These are phyloP conservation scores for Solanum chacoense DNA, from an alignment of 305 asterid species.

Conservation along the genomic window DNA sequence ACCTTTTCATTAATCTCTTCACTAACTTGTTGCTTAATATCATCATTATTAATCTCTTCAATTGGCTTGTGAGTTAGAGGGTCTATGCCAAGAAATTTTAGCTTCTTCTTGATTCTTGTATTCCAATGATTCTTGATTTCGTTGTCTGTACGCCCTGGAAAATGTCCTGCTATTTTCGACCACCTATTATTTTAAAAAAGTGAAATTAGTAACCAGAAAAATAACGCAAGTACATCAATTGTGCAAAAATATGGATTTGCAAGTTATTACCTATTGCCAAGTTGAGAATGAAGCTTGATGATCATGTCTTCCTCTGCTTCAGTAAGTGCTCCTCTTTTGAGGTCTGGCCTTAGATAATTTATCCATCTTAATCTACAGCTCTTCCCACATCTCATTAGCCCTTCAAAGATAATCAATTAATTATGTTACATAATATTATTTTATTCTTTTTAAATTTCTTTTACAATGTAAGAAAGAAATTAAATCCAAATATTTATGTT, in stretches of 20 bases:
- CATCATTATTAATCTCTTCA: constrained; percentile 25
- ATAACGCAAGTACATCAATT: not conserved
- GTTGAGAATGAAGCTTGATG: constrained; percentile 62
- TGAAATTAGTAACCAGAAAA: not conserved
- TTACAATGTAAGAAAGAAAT: not conserved
- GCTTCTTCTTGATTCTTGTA: constrained; percentile 70
- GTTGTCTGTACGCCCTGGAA: constrained; percentile 76
- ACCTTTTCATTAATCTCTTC: constrained; percentile 5
- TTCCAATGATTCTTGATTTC: constrained; percentile 87
- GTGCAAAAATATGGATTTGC: not conserved
- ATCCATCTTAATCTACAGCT: constrained; percentile 84
- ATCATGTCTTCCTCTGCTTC: constrained; percentile 79
- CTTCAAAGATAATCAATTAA: constrained; percentile 13
- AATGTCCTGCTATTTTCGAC: constrained; percentile 86
- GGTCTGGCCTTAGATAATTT: constrained; percentile 71
- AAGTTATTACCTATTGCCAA: constrained; percentile 61
- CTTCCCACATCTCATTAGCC: constrained; percentile 82
- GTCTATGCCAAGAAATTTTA: constrained; percentile 52
- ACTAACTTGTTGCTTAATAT: constrained; percentile 10
- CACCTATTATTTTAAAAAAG: constrained; percentile 19
- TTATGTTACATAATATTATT: not conserved
- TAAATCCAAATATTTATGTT: not conserved
- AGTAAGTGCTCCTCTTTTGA: constrained; percentile 71
- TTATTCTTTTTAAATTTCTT: not conserved
- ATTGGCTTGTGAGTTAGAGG: constrained; percentile 57